Evolutionary conservation across 75 land plant genomes (phyloP).

Genomic region (Picea glauca): DNA sequence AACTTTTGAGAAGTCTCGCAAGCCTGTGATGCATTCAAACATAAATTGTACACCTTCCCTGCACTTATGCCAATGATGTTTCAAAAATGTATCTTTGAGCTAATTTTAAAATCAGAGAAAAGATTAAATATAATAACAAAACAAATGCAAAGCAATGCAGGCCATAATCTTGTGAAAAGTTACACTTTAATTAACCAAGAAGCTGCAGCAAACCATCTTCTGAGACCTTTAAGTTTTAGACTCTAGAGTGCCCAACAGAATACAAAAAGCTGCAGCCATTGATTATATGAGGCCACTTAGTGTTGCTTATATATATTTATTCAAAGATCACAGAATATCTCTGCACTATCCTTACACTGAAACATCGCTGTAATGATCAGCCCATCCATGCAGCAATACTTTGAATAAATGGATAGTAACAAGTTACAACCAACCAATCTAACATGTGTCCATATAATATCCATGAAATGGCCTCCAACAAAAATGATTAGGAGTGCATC

Average conservation of each 20-base stretch:
- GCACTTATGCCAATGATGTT: constrained; percentile 13
- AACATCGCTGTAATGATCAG: not conserved
- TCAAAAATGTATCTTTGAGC: not conserved
- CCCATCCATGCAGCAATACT: not conserved
- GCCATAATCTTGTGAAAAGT: not conserved
- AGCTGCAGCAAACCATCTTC: not conserved
- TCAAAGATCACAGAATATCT: not conserved
- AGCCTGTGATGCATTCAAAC: constrained; percentile 97
- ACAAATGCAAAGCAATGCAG: not conserved
- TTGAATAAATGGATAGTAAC: not conserved
- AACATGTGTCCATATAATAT: not conserved
- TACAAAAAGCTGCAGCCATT: not conserved
- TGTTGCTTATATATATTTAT: not conserved
- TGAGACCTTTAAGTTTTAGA: not conserved
- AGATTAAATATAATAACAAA: not conserved
- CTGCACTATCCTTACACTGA: not conserved
- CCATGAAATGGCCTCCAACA: not conserved
- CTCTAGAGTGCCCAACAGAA: not conserved
- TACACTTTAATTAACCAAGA: not conserved
- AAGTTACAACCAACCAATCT: not conserved
- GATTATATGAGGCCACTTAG: not conserved
- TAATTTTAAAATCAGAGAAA: not conserved
- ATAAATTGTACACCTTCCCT: constrained; percentile 99
- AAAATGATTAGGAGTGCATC: not conserved
- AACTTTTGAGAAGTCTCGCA: constrained; percentile 44